Evolutionary conservation across 2,329 filamentous ascomycete species (phyloP).

Genomic region (Diaporthe ilicicola): DNA sequence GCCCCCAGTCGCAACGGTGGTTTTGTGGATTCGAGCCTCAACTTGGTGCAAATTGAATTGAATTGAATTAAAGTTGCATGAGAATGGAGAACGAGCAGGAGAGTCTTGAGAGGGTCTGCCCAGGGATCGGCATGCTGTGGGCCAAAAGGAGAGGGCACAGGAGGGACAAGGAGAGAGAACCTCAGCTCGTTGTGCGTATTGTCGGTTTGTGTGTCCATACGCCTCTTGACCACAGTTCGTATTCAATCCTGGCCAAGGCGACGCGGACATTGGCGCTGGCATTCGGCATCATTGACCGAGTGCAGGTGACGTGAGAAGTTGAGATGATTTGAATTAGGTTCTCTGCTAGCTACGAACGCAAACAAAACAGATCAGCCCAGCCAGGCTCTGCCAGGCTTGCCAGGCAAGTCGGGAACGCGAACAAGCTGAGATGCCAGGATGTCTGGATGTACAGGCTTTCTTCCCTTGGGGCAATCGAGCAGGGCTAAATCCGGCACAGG

Average conservation of each 20-base stretch:
- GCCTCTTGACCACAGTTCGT: background rate
- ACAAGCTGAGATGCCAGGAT: background rate
- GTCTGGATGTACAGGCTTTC: too few relatives aligned
- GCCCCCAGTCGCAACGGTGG: background rate
- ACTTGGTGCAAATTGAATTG: background rate
- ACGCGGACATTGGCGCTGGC: conserved; percentile 8
- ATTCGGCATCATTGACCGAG: conserved; percentile 5
- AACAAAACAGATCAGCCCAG: background rate
- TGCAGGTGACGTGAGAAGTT: conserved; percentile 19
- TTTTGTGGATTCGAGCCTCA: background rate
- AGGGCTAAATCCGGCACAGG: conserved; percentile 12
- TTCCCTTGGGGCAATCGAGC: background rate
- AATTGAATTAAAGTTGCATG: conserved; percentile 27
- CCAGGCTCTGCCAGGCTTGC: background rate
- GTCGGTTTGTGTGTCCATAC: background rate
- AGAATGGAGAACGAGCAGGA: conserved; percentile 5
- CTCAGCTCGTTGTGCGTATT: background rate
- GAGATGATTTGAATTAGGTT: background rate
- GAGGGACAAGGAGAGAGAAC: background rate
- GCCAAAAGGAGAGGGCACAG: background rate
- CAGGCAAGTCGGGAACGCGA: background rate
- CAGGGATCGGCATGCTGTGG: background rate
- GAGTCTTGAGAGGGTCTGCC: background rate
- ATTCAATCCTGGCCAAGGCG: conserved; percentile 4
- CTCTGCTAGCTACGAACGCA: background rate